These are phyloP conservation scores for Populus tremula DNA, from an alignment of 345 rosid species.

Conservation along the genomic window DNA sequence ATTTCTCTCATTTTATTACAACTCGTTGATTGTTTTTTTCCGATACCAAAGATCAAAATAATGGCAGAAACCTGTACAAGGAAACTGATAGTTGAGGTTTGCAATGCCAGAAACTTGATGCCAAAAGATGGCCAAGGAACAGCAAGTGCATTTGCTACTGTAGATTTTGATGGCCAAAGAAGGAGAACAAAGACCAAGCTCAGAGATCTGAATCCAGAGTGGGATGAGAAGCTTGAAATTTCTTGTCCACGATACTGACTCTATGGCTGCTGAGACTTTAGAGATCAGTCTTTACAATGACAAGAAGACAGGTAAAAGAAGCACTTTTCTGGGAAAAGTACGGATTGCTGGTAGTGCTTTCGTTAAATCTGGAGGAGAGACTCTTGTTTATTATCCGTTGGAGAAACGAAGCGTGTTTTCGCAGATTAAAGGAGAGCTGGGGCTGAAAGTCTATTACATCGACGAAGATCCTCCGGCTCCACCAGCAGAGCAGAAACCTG, in stretches of 20 bases:
- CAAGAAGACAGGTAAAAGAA: constrained; percentile 63
- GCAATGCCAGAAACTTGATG: constrained; percentile 79
- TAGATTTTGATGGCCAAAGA: constrained; percentile 83
- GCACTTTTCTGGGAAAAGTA: constrained; percentile 72
- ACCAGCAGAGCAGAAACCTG: constrained; percentile 14
- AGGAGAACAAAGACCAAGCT: constrained; percentile 76
- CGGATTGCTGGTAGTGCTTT: constrained; percentile 62
- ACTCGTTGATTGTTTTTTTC: background rate
- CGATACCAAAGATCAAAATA: background rate
- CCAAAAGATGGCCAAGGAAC: constrained; percentile 96
- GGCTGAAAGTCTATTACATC: constrained; percentile 60
- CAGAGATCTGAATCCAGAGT: constrained; percentile 82
- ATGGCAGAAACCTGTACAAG: constrained; percentile 60
- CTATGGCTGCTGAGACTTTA: constrained; percentile 57
- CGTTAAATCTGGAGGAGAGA: constrained; percentile 57
- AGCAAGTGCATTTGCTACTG: constrained; percentile 76
- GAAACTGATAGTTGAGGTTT: constrained; percentile 73
- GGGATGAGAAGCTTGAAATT: constrained; percentile 92
- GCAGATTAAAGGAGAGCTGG: constrained; percentile 80
- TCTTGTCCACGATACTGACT: constrained; percentile 53
- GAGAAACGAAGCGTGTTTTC: constrained; percentile 90
- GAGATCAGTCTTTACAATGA: constrained; percentile 84
- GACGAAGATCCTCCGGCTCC: constrained; percentile 58
- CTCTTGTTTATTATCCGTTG: constrained; percentile 66
- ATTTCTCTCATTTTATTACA: no score